Base-by-base conservation (phyloP, 768 basidiomycete genomes). In the Tubosaeta brunneosetosa region DNA sequence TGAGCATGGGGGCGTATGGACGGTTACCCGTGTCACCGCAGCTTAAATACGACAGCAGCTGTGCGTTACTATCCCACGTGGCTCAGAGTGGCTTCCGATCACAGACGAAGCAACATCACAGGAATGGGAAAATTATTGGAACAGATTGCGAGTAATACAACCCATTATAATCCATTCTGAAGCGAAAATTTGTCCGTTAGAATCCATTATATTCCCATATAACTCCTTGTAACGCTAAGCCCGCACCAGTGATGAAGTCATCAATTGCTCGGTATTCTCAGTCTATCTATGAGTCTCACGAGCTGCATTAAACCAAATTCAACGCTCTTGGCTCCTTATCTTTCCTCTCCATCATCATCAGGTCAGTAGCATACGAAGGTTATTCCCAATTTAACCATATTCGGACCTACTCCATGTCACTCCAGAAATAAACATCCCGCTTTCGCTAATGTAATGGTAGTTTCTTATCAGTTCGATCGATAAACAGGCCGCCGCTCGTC, bases 1-100 rank as follows among this genome's bases (percentile, higher is more conserved):
- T 9, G 55, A 63, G 49, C 47, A 31, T 40, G 37, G 40, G n/a
- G 12, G 31, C 27, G 22, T 27, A 31, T 19, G 29, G 22, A 31
- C 26, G 6, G 43, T n/a, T n/a, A n/a, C 26, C 26, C 13, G 14
- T 25, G 14, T 16, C 13, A 11, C 13, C n/a, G 43, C 12, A 34
- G 26, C 14, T 43, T 43, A 43, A 43, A 43, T 43, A 27, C 19
- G 17, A 10, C n/a, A n/a, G 11, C 38, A 10, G 16, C 42, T 26
- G 14, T 25, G 42, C 42, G 26, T 9, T 43, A 22, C 22, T 22
- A 43, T 43, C 42, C 26, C 42, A 43, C 42, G 14, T 43, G 26
- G 42, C 42, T 27, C 8, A 12, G 42, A 14, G 26, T 26, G 14
- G 14, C 42, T 42, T 29, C 42, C 42, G 42, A 43, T 43, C 42